Evolutionary conservation across 345 rosid species (phyloP).

Genomic region (Euphorbia tirucalli): DNA sequence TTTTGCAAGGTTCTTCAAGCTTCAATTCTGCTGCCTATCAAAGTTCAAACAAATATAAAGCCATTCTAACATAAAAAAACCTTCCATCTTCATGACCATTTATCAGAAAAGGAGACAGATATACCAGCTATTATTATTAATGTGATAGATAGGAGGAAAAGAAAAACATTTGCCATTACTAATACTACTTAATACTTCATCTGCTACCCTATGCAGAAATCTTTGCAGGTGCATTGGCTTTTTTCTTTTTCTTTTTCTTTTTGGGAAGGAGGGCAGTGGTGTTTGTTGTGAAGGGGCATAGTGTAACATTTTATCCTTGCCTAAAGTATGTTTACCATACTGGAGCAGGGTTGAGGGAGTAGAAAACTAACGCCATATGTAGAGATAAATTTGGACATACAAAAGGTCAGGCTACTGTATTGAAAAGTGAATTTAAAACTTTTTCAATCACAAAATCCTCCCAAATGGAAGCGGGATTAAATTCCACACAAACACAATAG

Average conservation of each 20-base stretch:
- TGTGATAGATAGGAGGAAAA: background rate
- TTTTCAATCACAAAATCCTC: background rate
- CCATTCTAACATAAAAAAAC: background rate
- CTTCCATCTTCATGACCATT: background rate
- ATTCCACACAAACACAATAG: background rate
- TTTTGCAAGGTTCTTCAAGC: no score
- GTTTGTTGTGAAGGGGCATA: background rate
- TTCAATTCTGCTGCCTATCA: no score
- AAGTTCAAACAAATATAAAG: no score
- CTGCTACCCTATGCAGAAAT: background rate
- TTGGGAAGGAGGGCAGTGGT: background rate
- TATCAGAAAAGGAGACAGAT: background rate
- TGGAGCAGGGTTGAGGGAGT: no score
- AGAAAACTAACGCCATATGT: background rate
- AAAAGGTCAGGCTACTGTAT: no score
- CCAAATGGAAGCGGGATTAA: background rate
- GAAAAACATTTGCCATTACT: background rate
- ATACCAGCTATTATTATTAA: background rate
- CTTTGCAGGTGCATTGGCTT: no score
- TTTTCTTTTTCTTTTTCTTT: background rate
- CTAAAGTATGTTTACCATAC: background rate
- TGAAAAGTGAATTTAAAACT: background rate
- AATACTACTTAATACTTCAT: background rate
- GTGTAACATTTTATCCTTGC: background rate
- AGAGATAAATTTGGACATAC: background rate